Evolutionary conservation across 305 asterid species (phyloP).

Genomic region (Solanum hybrid): DNA sequence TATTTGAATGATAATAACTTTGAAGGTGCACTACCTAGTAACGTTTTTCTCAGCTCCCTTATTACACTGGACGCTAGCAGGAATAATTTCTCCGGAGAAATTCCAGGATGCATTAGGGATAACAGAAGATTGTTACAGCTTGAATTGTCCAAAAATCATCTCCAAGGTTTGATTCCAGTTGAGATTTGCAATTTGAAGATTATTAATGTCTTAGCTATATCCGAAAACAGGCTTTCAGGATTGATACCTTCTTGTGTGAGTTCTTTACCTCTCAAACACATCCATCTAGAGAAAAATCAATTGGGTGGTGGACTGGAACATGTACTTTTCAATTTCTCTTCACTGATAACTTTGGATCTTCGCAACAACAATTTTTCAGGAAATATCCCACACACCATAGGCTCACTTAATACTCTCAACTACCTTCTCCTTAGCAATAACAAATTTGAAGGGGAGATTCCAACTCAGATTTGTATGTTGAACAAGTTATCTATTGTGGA

Average conservation of each 20-base stretch:
- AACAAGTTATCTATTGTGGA: not conserved
- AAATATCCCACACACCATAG: not conserved
- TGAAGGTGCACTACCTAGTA: not conserved
- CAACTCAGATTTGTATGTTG: not conserved
- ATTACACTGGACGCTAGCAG: not conserved
- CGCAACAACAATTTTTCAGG: not conserved
- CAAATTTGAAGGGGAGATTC: conserved; percentile 1
- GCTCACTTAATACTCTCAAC: not conserved
- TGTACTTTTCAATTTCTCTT: not conserved
- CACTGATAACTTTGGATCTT: not conserved
- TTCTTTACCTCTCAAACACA: too few relatives aligned
- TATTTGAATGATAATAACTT: not conserved
- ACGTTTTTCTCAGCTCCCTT: not conserved
- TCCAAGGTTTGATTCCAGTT: too few relatives aligned
- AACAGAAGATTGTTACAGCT: too few relatives aligned
- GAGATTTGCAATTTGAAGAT: too few relatives aligned
- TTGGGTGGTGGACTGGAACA: not conserved
- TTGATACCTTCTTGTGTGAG: too few relatives aligned
- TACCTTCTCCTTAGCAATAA: conserved; percentile 7
- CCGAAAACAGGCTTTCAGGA: too few relatives aligned
- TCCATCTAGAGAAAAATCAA: too few relatives aligned
- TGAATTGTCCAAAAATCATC: too few relatives aligned
- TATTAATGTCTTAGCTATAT: too few relatives aligned
- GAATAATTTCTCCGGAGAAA: too few relatives aligned
- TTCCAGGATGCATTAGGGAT: too few relatives aligned